Conservation (phyloP, 2,329 filamentous ascomycete genomes). For the Hymenoscyphus albidus region DNA sequence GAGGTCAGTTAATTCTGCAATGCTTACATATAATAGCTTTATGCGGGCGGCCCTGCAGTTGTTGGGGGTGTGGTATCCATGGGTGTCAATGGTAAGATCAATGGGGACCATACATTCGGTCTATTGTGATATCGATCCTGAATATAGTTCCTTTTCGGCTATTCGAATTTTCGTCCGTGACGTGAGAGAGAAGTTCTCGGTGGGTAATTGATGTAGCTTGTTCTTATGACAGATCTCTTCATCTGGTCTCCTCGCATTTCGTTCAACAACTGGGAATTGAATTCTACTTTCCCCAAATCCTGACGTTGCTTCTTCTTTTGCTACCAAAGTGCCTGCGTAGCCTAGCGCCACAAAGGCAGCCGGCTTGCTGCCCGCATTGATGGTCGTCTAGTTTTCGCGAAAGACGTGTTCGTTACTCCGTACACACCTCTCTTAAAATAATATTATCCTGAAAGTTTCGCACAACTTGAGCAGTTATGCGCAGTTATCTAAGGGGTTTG, state of each 20-base stretch:
- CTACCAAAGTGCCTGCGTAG: not conserved
- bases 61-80: conserved; percentile 62
- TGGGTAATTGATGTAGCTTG: not conserved
- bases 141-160: not conserved
- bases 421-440: too few species aligned
- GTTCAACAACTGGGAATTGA: too few species aligned
- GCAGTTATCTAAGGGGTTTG: too few species aligned
- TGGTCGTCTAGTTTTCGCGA: too few species aligned
- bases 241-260: too few species aligned
- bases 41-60: conserved; percentile 70
- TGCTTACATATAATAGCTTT: conserved; percentile 49
- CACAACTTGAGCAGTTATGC: too few species aligned
- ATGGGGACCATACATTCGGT: conserved; percentile 69
- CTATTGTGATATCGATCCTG: conserved; percentile 19
- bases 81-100: conserved; percentile 61
- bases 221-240: not conserved
- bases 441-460: too few species aligned
- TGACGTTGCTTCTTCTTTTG: not conserved
- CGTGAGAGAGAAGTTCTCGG: not conserved
- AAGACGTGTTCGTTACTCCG: too few species aligned
- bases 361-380: too few species aligned
- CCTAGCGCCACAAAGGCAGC: not conserved
- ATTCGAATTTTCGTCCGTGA: not conserved
- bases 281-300: not conserved
- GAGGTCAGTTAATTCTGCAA: not conserved